Percentiles rank a stretch among this genome's conserved stretches.
Conservation (phyloP, 1,284 basidiomycete species). For the Heterobasidion parviporum region DNA sequence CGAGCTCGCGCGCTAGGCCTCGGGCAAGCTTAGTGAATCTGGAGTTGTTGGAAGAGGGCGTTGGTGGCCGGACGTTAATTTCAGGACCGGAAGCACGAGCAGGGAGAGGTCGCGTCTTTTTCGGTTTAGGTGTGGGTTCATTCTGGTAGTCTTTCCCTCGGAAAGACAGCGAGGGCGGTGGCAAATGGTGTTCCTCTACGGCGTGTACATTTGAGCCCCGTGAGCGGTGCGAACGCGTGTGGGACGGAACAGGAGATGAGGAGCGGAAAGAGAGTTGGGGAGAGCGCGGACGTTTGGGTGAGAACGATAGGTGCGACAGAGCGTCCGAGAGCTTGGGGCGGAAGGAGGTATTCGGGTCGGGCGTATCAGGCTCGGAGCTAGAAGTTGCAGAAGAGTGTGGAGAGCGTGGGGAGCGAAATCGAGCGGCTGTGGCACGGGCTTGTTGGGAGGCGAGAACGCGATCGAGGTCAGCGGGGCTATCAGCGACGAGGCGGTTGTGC, state of each 20-base stretch:
- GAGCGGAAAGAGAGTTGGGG: constrained; percentile 9
- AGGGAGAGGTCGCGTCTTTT: constrained; percentile 7
- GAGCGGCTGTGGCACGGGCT: constrained; percentile 21
- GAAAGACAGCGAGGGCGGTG: constrained; percentile 1
- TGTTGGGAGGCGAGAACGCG: constrained; percentile 48
- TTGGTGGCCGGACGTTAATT: constrained; percentile 46
- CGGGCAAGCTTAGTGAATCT: constrained; percentile 52
- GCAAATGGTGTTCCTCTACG: neutral
- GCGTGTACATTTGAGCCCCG: neutral
- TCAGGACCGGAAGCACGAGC: constrained; percentile 31
- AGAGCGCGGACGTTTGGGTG: constrained; percentile 56
- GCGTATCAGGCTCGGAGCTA: constrained; percentile 35
- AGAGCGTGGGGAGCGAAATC: constrained; percentile 32
- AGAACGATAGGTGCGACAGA: constrained; percentile 55
- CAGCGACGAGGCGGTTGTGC: constrained; percentile 48
- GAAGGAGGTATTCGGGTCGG: constrained; percentile 15
- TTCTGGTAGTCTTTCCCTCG: neutral
- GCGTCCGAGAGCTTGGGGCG: constrained; percentile 62
- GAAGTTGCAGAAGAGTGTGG: constrained; percentile 33
- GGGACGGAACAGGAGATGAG: constrained; percentile 3
- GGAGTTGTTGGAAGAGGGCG: constrained; percentile 41
- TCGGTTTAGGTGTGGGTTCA: constrained; percentile 12
- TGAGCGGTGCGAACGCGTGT: neutral
- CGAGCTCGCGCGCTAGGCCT: constrained; percentile 45
- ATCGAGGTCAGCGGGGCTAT: constrained; percentile 57